Evolutionary conservation across 805 yeast genomes (phyloP), one percentile per base, ranked within the genome.

Genomic region (Myxozyma neotropica): DNA sequence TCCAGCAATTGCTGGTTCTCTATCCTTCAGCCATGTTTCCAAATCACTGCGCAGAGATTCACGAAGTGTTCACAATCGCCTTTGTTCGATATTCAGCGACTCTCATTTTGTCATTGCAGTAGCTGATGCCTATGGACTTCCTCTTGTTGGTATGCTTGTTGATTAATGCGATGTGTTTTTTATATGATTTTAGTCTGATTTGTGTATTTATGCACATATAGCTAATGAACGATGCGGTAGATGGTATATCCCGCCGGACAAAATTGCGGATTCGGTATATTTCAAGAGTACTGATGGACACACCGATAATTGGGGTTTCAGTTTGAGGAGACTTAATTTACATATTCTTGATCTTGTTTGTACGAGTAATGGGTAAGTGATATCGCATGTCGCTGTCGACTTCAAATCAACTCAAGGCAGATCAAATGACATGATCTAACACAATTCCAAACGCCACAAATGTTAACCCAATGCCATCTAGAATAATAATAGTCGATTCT

Each of bases 241-340:
- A 13, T 91, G 97, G 97, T 91, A 91, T 67, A 82, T 86, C 2
- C 76, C 81, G 0, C 84, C 87, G 0, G 56, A 61, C 0, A 47
- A 65, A 0, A 75, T 73, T 24, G 45, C 55, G 0, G 83, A 80
- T 3, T 77, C 86, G 0, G 81, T 85, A 17, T 90, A 91, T 69
- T 91, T 91, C 75, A 91, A 91, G 69, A 87, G 95, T 26, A 91
- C 97, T 0, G 97, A 91, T 73, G 97, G 97, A 0, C 97, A 91
- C 68, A 84, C 83, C 0, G 80, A 81, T 55, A 85, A 88, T 64
- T 91, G 96, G 96, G 79, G 80, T 33, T 90, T 91, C 68, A 85
- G 89, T 35, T 72, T 83, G 17, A 77, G 95, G 51, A 74, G 97
- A 46, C 74, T 90, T 39, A 91, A 91, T 71, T 75, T 88, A 58